phyloP scores from a whole-genome alignment of 2,329 filamentous ascomycete genomes.

The Phaeosphaeriaceae sp. region DNA sequence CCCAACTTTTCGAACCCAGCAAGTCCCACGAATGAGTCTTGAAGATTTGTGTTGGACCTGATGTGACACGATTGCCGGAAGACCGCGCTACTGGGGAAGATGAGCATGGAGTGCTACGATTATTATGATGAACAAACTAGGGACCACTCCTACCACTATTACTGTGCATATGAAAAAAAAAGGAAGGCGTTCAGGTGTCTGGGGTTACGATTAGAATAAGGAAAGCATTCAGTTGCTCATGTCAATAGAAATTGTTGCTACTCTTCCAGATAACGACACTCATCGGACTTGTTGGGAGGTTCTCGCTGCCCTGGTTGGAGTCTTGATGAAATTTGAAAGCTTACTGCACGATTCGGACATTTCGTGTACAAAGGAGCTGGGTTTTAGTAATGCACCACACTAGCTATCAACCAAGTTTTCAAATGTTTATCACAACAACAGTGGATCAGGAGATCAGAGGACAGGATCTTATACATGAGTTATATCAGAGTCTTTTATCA shows the following conservation, averaged over 20 bases:
- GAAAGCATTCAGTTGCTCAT: slow-evolving; percentile 29
- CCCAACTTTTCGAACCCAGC: slow-evolving; percentile 37
- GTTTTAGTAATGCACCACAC: too few relatives aligned
- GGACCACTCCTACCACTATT: background rate
- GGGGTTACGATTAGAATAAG: slow-evolving; percentile 22
- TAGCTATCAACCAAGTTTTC: too few relatives aligned
- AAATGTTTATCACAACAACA: too few relatives aligned
- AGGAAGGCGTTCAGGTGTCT: slow-evolving; percentile 12
- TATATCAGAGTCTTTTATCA: too few relatives aligned
- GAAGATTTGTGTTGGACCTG: background rate
- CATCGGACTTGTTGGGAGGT: too few relatives aligned
- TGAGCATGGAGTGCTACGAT: background rate
- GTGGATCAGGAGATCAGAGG: too few relatives aligned
- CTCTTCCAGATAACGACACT: background rate
- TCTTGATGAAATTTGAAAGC: too few relatives aligned
- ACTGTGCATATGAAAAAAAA: slow-evolving; percentile 6
- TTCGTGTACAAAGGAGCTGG: too few relatives aligned
- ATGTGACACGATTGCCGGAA: too few relatives aligned
- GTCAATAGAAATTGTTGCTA: slow-evolving; percentile 11
- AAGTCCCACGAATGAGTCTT: slow-evolving; percentile 29
- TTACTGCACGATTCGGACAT: too few relatives aligned
- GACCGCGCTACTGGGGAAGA: background rate
- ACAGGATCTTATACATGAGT: too few relatives aligned
- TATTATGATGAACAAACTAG: background rate
- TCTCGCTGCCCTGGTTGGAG: too few relatives aligned